phyloP scores from a whole-genome alignment of 306 rosid species.

The Castanea crenata region DNA sequence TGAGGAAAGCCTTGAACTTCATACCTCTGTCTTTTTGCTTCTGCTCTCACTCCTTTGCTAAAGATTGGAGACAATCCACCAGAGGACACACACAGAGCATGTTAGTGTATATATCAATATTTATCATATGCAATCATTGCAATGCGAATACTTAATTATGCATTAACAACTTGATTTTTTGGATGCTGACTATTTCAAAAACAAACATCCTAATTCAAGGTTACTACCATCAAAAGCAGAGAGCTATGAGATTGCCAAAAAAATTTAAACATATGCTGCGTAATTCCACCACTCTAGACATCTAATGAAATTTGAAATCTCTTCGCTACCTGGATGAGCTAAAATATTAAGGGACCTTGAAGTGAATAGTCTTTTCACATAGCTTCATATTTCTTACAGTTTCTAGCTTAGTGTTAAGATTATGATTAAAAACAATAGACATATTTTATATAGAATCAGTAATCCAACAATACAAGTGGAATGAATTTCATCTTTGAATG shows the following conservation, averaged over 20 bases:
- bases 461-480: neutral
- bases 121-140: neutral
- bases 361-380: neutral
- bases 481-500: neutral
- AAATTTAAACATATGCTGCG: neutral
- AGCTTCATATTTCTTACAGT: neutral
- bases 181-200: neutral
- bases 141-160: neutral
- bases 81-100: neutral
- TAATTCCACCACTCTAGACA: neutral
- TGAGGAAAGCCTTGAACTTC: conserved; percentile 89
- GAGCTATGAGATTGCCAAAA: neutral
- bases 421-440: neutral
- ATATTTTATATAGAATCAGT: neutral
- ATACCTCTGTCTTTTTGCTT: conserved; percentile 28
- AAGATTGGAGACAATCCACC: neutral
- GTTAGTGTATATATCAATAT: neutral
- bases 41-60: neutral
- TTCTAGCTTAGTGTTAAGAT: neutral
- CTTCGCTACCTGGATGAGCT: neutral
- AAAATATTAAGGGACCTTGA: neutral
- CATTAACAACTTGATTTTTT: neutral
- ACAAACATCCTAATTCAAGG: neutral
- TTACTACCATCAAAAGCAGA: neutral
- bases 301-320: neutral